These are phyloP conservation scores for Chytriomyces sp. DNA, from an alignment of 192 early-diverging fungal species.

Conservation along the genomic window DNA sequence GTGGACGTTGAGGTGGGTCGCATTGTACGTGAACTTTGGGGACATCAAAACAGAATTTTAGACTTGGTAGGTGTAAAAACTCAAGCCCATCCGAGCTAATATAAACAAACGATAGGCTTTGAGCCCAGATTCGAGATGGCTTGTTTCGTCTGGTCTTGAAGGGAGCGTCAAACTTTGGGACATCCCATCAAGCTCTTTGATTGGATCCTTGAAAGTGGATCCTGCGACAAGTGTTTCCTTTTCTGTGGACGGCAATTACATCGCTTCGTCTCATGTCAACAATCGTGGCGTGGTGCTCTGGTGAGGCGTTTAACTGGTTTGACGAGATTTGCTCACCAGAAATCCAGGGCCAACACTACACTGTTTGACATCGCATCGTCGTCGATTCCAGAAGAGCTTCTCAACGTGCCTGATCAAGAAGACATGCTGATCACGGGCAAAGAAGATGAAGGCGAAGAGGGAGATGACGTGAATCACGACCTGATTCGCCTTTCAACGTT, in stretches of 20 bases:
- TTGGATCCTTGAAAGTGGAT: slow-evolving; percentile 80
- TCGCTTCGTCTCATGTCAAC: slow-evolving; percentile 91
- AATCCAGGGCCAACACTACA: slow-evolving; percentile 62
- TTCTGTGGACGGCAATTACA: slow-evolving; percentile 87
- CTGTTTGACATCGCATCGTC: slow-evolving; percentile 48
- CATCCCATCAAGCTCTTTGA: slow-evolving; percentile 84
- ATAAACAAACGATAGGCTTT: no score
- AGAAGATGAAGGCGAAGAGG: slow-evolving; percentile 5
- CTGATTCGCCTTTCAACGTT: slow-evolving; percentile 85
- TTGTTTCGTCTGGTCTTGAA: slow-evolving; percentile 83
- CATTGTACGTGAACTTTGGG: slow-evolving; percentile 86
- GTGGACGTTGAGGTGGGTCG: slow-evolving; percentile 81
- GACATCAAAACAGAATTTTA: slow-evolving; percentile 84
- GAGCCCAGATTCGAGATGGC: slow-evolving; percentile 89
- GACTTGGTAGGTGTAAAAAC: slow-evolving; percentile 62
- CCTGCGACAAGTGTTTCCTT: slow-evolving; percentile 82
- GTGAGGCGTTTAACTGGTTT: slow-evolving; percentile 73
- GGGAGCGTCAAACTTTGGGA: slow-evolving; percentile 94
- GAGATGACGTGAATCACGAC: slow-evolving; percentile 52
- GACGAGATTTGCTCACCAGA: slow-evolving; percentile 40
- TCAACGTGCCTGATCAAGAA: slow-evolving; percentile 12
- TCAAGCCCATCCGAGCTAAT: no score
- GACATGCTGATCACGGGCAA: slow-evolving; percentile 7
- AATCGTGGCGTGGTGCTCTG: slow-evolving; percentile 92
- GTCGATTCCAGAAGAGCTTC: slow-evolving; percentile 36